A percentile compares a stretch with the other conserved stretches of the same genome.
Conservation (phyloP, 192 early-diverging fungal species). For the Gamsiella multidivaricata region DNA sequence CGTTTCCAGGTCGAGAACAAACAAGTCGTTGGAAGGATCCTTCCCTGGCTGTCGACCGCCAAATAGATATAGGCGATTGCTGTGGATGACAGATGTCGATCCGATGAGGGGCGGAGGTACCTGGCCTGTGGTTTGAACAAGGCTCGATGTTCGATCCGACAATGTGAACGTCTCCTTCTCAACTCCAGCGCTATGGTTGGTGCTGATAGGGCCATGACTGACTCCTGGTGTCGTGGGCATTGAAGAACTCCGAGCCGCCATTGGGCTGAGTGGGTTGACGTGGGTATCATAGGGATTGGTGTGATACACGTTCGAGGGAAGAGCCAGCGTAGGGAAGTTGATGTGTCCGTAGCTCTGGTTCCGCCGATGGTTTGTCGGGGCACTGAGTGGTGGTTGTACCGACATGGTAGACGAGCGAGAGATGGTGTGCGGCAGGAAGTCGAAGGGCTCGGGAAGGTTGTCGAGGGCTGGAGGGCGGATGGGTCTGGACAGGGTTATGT, state of each 20-base stretch:
- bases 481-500: too few species aligned
- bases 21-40: constrained; percentile 73
- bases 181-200: not conserved
- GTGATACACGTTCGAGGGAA: constrained; percentile 6
- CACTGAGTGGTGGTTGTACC: too few species aligned
- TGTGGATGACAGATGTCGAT: constrained; percentile 68
- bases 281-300: constrained; percentile 3
- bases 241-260: constrained; percentile 5
- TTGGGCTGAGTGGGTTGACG: not conserved
- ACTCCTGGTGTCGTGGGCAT: constrained; percentile 17
- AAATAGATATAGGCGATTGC: constrained; percentile 71
- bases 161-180: constrained; percentile 52
- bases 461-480: too few species aligned
- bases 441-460: too few species aligned
- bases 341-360: constrained; percentile 35
- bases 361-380: constrained; percentile 25
- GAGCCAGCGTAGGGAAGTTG: constrained; percentile 14
- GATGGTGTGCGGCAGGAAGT: too few species aligned
- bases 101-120: constrained; percentile 78
- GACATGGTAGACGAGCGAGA: not conserved
- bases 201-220: not conserved
- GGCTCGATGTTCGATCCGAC: constrained; percentile 60
- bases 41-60: constrained; percentile 72
- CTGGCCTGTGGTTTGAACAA: constrained; percentile 64
- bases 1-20: constrained; percentile 69